phyloP scores from a whole-genome alignment of 768 basidiomycete genomes.

The Filobasidium wieringae region DNA sequence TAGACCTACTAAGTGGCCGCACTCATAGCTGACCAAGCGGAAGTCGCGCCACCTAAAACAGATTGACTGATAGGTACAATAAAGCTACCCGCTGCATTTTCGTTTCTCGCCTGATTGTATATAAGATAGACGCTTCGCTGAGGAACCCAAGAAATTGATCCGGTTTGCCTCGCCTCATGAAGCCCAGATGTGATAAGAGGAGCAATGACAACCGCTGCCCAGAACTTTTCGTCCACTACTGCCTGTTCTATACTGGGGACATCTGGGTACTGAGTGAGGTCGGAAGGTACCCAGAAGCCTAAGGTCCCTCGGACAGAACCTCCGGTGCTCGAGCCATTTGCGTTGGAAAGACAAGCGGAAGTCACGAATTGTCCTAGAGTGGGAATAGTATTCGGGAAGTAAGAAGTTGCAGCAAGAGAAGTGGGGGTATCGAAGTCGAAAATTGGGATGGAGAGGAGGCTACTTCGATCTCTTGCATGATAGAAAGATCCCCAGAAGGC shows the following conservation, averaged over 20 bases:
- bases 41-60: slow-evolving; percentile 16
- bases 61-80: slow-evolving; percentile 39
- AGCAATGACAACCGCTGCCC: slow-evolving; percentile 43
- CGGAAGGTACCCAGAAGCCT: slow-evolving; percentile 27
- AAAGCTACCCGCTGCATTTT: slow-evolving; percentile 41
- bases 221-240: slow-evolving; percentile 40
- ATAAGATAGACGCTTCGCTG: slow-evolving; percentile 39
- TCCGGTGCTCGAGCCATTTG: background rate
- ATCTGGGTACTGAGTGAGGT: slow-evolving; percentile 23
- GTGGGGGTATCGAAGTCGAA: slow-evolving; percentile 40
- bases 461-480: slow-evolving; percentile 29
- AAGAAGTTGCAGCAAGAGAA: background rate
- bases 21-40: slow-evolving; percentile 16
- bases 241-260: slow-evolving; percentile 35
- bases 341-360: background rate
- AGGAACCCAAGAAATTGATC: slow-evolving; percentile 41
- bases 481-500: slow-evolving; percentile 38
- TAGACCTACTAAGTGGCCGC: slow-evolving; percentile 26
- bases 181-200: slow-evolving; percentile 14
- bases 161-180: slow-evolving; percentile 37
- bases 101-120: slow-evolving; percentile 44
- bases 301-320: slow-evolving; percentile 22
- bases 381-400: background rate
- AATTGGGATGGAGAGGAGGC: slow-evolving; percentile 39
- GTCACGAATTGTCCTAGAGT: background rate